These are phyloP conservation scores for Aspergillus pseudoviridinutans DNA, from an alignment of 2,329 filamentous ascomycete genomes.

Conservation along the genomic window DNA sequence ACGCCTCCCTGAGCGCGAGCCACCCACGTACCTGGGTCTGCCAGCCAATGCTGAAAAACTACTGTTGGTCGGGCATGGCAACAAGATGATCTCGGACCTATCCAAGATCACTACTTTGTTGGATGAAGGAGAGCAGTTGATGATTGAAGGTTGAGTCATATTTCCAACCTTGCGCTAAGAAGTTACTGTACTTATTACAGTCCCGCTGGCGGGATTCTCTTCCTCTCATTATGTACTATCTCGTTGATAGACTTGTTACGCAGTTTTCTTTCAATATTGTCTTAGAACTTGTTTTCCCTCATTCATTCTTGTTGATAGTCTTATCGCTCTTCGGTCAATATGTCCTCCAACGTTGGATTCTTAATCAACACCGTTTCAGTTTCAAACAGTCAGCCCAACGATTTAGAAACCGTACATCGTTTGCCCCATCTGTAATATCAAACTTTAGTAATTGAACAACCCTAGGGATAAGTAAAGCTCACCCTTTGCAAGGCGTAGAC, in stretches of 20 bases:
- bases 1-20: slow-evolving; percentile 86
- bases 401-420: slow-evolving; percentile 12
- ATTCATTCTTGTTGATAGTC: no score
- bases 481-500: slow-evolving; percentile 12
- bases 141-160: slow-evolving; percentile 56
- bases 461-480: not conserved
- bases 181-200: not conserved
- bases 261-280: no score
- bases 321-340: no score
- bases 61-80: slow-evolving; percentile 80
- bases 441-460: not conserved
- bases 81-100: slow-evolving; percentile 77
- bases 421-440: slow-evolving; percentile 10
- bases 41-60: slow-evolving; percentile 97
- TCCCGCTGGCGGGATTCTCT: slow-evolving; percentile 3
- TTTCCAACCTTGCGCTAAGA: no score
- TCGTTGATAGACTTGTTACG: not conserved
- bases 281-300: no score
- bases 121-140: slow-evolving; percentile 89
- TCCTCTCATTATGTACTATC: slow-evolving; percentile 3
- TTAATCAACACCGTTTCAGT: no score
- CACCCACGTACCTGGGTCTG: slow-evolving; percentile 88
- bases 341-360: no score
- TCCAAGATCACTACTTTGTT: slow-evolving; percentile 80
- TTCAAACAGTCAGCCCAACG: not conserved